These are phyloP conservation scores for Globisporangium lucens DNA, from an alignment of 352 stramenopile species.

Conservation along the genomic window DNA sequence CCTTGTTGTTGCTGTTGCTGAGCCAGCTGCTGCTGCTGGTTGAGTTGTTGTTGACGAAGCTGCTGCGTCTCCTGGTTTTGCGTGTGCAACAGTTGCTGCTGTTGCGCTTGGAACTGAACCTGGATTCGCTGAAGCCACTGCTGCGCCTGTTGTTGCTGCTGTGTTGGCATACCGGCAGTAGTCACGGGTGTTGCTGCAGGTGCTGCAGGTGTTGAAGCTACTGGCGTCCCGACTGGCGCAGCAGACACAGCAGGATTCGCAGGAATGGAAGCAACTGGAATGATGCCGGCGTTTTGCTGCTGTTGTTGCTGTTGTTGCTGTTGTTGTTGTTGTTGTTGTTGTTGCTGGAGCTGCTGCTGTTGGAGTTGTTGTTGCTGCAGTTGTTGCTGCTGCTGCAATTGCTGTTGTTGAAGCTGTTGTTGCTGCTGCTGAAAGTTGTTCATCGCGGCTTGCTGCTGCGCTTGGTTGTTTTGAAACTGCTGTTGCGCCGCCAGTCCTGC, in stretches of 20 bases:
- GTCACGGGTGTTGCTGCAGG: constrained; percentile 13
- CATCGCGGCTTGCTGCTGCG: constrained; percentile 35
- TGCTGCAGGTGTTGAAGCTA: constrained; percentile 2
- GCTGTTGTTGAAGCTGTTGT: constrained; percentile 17
- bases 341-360: constrained; percentile 18
- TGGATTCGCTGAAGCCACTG: constrained; percentile 82
- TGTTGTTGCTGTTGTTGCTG: constrained; percentile 20
- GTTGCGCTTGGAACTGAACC: constrained; percentile 77
- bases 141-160: constrained; percentile 68
- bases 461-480: constrained; percentile 26
- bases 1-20: constrained; percentile 70
- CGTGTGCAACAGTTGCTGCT: constrained; percentile 63
- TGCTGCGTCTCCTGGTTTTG: constrained; percentile 80
- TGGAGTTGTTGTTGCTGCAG: constrained; percentile 10
- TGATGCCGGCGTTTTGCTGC: neutral
- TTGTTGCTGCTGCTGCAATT: constrained; percentile 17
- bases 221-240: neutral
- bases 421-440: constrained; percentile 58
- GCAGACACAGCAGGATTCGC: constrained; percentile 12
- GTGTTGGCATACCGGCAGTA: constrained; percentile 26
- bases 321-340: constrained; percentile 17
- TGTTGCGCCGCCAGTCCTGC: constrained; percentile 16
- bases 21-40: constrained; percentile 71
- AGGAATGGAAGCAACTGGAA: constrained; percentile 9
- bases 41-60: constrained; percentile 69